Conservation (phyloP, 2,329 filamentous ascomycete species). For the Torrubiella hemipterigena region DNA sequence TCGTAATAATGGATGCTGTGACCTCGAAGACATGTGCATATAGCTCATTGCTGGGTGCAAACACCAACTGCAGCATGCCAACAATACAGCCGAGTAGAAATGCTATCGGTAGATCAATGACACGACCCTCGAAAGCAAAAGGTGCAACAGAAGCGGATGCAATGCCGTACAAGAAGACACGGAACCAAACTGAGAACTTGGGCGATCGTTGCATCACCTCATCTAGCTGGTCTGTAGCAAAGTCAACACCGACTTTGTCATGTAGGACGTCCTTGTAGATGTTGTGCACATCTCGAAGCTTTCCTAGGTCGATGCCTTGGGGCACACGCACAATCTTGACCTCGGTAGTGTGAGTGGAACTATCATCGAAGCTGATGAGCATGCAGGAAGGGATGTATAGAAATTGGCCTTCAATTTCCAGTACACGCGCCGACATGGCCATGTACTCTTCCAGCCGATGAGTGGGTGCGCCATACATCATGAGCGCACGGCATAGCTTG, state of each 20-base stretch:
- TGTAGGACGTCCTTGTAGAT: slow-evolving; percentile 78
- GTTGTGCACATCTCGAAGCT: slow-evolving; percentile 60
- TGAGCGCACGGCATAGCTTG: slow-evolving; percentile 73
- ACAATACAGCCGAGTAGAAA: slow-evolving; percentile 67
- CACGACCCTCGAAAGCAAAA: slow-evolving; percentile 66
- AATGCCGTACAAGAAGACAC: slow-evolving; percentile 59
- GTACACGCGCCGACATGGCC: slow-evolving; percentile 76
- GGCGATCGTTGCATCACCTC: slow-evolving; percentile 32
- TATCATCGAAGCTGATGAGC: slow-evolving; percentile 84
- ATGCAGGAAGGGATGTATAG: slow-evolving; percentile 86
- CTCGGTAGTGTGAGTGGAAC: slow-evolving; percentile 61
- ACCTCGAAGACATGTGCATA: slow-evolving; percentile 45
- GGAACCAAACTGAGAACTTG: slow-evolving; percentile 38
- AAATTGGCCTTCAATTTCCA: slow-evolving; percentile 83
- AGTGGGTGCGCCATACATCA: slow-evolving; percentile 83
- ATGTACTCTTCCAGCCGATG: slow-evolving; percentile 89
- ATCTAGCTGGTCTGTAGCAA: slow-evolving; percentile 52
- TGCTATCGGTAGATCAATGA: slow-evolving; percentile 66
- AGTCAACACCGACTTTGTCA: slow-evolving; percentile 60
- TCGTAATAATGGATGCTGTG: slow-evolving; percentile 49
- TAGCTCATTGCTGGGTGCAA: slow-evolving; percentile 62
- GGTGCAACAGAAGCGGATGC: slow-evolving; percentile 67
- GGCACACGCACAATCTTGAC: slow-evolving; percentile 59
- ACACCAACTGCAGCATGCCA: slow-evolving; percentile 60
- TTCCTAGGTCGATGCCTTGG: slow-evolving; percentile 63